Evolutionary conservation across 148 eudicot genomes (phyloP).

Genomic region (Amaranthus cruentus): DNA sequence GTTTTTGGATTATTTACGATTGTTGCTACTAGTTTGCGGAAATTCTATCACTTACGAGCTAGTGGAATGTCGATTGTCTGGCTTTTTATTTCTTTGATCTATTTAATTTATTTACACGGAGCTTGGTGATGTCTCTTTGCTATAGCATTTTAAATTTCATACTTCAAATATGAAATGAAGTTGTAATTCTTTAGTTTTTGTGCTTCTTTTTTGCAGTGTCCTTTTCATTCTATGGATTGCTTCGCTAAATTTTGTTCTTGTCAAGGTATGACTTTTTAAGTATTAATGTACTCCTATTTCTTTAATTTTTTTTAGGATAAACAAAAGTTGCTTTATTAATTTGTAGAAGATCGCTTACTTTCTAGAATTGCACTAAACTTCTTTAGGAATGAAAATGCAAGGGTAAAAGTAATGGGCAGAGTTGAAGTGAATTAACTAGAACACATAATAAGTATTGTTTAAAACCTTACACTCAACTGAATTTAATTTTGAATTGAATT

Average conservation of each 20-base stretch:
- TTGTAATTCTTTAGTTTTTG: constrained; percentile 6
- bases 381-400: no score
- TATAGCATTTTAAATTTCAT: neutral
- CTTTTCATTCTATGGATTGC: constrained; percentile 62
- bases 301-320: no score
- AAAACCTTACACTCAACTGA: no score
- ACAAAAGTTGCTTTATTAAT: no score
- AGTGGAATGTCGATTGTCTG: constrained; percentile 81
- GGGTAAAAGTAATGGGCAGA: no score
- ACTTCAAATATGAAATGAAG: constrained; percentile 10
- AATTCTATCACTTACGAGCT: constrained; percentile 46
- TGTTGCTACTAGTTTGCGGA: constrained; percentile 49
- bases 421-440: no score
- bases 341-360: no score
- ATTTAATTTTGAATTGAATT: no score
- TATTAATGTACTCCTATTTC: no score
- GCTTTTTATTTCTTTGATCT: constrained; percentile 62
- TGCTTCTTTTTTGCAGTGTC: constrained; percentile 41
- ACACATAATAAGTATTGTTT: no score
- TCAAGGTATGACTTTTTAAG: constrained; percentile 49
- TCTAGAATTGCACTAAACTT: no score
- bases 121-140: constrained; percentile 54
- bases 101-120: constrained; percentile 78
- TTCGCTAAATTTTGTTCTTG: constrained; percentile 68
- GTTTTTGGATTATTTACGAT: constrained; percentile 71